Percentiles rank a stretch among this genome's conserved stretches.
These are phyloP conservation scores for Clarireedia monteithiana DNA, from an alignment of 2,329 filamentous ascomycete genomes.

Conservation along the genomic window DNA sequence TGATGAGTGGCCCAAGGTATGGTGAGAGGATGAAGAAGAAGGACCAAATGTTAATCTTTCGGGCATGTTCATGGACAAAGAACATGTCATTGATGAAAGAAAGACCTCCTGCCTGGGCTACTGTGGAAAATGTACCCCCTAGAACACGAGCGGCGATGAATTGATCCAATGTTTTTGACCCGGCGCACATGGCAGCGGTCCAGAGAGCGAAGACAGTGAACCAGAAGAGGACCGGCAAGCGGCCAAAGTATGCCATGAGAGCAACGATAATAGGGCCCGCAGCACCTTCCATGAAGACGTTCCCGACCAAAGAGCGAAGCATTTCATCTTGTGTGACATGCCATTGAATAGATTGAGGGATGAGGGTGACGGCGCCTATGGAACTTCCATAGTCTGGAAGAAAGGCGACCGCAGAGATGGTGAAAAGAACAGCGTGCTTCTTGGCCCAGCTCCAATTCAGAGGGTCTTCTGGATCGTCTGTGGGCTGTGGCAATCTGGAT, in stretches of 20 bases:
- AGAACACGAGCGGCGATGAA: conserved; percentile 14
- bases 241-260: conserved; percentile 10
- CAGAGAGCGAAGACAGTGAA: conserved; percentile 10
- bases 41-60: conserved; percentile 36
- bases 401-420: conserved; percentile 7
- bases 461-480: conserved; percentile 30
- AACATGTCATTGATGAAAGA: conserved; percentile 51
- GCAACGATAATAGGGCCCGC: conserved; percentile 6
- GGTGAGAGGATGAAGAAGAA: conserved; percentile 34
- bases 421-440: conserved; percentile 9
- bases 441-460: conserved; percentile 27
- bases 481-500: conserved; percentile 32
- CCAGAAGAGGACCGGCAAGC: conserved; percentile 28
- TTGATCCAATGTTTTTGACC: conserved; percentile 9
- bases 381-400: conserved; percentile 32
- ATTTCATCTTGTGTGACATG: conserved; percentile 31
- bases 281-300: conserved; percentile 25
- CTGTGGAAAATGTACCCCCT: conserved; percentile 24
- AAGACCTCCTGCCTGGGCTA: conserved; percentile 31
- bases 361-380: conserved; percentile 5
- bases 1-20: conserved; percentile 37
- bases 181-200: conserved; percentile 11
- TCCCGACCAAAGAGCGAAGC: conserved; percentile 34
- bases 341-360: conserved; percentile 25
- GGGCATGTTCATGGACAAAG: conserved; percentile 46